Evolutionary conservation across 2,329 filamentous ascomycete species (phyloP).

Genomic region (Paecilomyces dactylethromorphus): DNA sequence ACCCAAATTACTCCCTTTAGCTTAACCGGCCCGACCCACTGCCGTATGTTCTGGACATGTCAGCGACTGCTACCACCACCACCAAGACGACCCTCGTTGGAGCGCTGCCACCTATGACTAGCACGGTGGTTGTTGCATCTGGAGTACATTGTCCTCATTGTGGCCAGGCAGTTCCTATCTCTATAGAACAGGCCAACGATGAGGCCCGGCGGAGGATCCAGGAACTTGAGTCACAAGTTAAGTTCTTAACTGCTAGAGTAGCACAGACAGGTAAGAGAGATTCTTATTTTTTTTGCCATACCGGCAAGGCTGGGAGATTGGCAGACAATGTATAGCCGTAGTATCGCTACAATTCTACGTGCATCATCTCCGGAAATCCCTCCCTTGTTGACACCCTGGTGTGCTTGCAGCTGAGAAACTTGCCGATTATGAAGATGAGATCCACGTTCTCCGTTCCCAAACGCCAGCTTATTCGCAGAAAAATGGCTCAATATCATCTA

Average conservation of each 20-base stretch:
- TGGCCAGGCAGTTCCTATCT: constrained; percentile 23
- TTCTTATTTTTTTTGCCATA: background rate
- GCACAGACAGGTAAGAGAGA: constrained; percentile 44
- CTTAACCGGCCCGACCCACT: background rate
- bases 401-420: constrained; percentile 45
- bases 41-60: constrained; percentile 20
- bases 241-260: constrained; percentile 46
- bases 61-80: constrained; percentile 15
- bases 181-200: constrained; percentile 15
- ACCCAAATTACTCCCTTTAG: background rate
- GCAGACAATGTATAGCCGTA: background rate
- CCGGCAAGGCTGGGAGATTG: background rate
- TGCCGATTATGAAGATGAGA: constrained; percentile 58
- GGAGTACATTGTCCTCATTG: constrained; percentile 33
- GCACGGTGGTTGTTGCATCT: constrained; percentile 12
- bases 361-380: background rate
- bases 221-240: constrained; percentile 52
- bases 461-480: constrained; percentile 14
- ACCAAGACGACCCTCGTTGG: constrained; percentile 22
- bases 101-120: constrained; percentile 20
- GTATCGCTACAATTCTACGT: background rate
- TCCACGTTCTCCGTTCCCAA: constrained; percentile 43
- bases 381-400: constrained; percentile 2
- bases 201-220: constrained; percentile 36
- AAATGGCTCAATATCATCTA: constrained; percentile 19